phyloP scores from a whole-genome alignment of 176 grass and related monocot species.

The Olyra latifolia region DNA sequence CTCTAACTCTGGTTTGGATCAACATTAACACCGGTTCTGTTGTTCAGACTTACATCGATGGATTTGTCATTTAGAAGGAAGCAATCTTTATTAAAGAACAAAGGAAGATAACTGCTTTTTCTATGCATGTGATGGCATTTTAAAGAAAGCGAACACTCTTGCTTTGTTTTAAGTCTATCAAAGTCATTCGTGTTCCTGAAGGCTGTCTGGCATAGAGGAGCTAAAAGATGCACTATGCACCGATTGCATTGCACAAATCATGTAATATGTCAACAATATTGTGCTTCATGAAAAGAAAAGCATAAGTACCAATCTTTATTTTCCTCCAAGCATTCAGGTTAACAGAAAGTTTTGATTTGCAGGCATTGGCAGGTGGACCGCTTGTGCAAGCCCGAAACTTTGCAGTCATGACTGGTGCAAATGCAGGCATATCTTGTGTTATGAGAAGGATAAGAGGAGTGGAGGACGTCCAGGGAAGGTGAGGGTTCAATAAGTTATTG shows the following conservation, averaged over 20 bases:
- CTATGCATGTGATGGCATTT: conserved; percentile 31
- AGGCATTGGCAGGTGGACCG: conserved; percentile 94
- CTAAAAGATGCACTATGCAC: not conserved
- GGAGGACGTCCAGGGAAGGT: conserved; percentile 95
- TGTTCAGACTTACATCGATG: conserved; percentile 12
- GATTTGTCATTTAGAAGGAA: conserved; percentile 21
- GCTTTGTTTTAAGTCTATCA: conserved; percentile 4
- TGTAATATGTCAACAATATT: not conserved
- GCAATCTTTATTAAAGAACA: conserved; percentile 34
- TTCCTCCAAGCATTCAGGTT: not conserved
- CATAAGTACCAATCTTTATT: not conserved
- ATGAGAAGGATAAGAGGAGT: conserved; percentile 94
- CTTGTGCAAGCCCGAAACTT: conserved; percentile 96
- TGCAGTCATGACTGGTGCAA: conserved; percentile 96
- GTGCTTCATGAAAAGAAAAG: not conserved
- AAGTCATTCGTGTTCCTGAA: not conserved
- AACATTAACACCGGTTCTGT: not conserved
- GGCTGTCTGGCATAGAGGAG: not conserved
- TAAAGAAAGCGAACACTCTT: conserved; percentile 24
- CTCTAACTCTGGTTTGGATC: not conserved
- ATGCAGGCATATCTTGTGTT: conserved; percentile 92
- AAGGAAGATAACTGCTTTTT: conserved; percentile 22
- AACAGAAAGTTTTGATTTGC: conserved; percentile 13
- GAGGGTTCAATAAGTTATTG: not conserved
- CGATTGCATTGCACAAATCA: not conserved